Base-by-base conservation (phyloP, 106 monocot genomes). In the Dioscorea zingiberensis region DNA sequence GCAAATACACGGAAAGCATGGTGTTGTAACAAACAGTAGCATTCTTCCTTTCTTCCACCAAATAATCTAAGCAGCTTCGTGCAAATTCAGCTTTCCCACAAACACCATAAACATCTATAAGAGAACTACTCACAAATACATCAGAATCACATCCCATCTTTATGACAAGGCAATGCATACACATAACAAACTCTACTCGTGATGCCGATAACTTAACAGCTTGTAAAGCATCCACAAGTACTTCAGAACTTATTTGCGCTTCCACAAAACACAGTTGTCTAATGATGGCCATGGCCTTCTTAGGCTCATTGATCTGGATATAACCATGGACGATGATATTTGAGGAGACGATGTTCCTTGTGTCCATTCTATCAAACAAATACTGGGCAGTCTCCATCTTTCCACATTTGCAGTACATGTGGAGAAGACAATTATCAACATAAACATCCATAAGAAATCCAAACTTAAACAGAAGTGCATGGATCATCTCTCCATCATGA, bases 31-130 rank as follows among this genome's bases (percentile, higher is more conserved):
- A 64, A 53, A 74, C 68, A 11, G 53, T 61, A 24, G 30, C 27
- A 55, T 17, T 16, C 18, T 44, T 63, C 25, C 38, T 26, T 23
- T 28, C 58, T 56, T 38, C 24, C 23, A 48, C 62, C 11, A 29
- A 13, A 61, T 24, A 54, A 29, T 75, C 59, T 7, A 78, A 60
- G 45, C 55, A 73, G 64, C 13, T 72, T 27, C 27, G 47, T 62
- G 72, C 72, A 51, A 44, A 59, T 16, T 48, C 59, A 58, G 72
- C 44, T 46, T 76, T 66, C 2, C 29, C 56, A n/a, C 2, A 24
- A 38, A 76, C 78, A 68, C 73, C 78, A 70, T 78, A 86, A 21
- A 78, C 68, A 65, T 71, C 25, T 17, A 85, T 63, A 54, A 85
- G 74, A 19, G 85, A 71, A 58, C 81, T 81, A 51, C 9, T 62